A percentile compares a stretch with the other conserved stretches of the same genome.
Evolutionary conservation across 805 yeast genomes (phyloP).

Genomic region (Peterozyma toletana): DNA sequence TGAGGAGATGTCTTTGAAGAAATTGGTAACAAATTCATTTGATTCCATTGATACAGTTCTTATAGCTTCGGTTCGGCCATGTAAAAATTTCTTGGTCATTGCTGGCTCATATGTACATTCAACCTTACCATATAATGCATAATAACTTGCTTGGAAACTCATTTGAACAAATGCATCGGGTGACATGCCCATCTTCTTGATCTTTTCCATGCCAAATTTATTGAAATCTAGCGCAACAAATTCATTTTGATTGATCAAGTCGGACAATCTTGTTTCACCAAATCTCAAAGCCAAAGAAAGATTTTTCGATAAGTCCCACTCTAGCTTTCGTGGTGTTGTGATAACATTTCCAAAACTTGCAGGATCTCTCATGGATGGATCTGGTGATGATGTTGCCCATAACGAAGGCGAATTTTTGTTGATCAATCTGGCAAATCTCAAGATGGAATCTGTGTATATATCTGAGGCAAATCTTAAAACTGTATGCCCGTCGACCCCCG

Average conservation of each 20-base stretch:
- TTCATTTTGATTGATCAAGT: constrained; percentile 84
- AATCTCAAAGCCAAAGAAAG: constrained; percentile 74
- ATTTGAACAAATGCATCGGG: constrained; percentile 95
- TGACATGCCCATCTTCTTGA: constrained; percentile 78
- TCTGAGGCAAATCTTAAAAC: constrained; percentile 83
- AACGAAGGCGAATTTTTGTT: constrained; percentile 69
- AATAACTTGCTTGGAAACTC: constrained; percentile 90
- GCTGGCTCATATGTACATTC: constrained; percentile 96
- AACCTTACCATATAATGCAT: constrained; percentile 85
- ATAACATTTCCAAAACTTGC: constrained; percentile 38
- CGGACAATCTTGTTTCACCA: constrained; percentile 85
- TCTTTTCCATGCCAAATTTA: constrained; percentile 64
- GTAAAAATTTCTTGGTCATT: constrained; percentile 82
- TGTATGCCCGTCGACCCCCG: constrained; percentile 95
- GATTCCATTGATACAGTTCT: constrained; percentile 79
- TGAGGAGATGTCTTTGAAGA: constrained; percentile 62
- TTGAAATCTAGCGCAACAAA: constrained; percentile 74
- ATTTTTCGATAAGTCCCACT: constrained; percentile 80
- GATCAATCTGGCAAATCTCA: constrained; percentile 78
- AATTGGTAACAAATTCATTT: constrained; percentile 74
- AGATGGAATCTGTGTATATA: constrained; percentile 84
- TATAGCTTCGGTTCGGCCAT: constrained; percentile 91
- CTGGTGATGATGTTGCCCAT: constrained; percentile 52
- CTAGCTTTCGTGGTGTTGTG: constrained; percentile 78
- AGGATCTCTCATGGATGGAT: constrained; percentile 33